Evolutionary conservation across 805 yeast species (phyloP), one percentile per base, ranked within the genome.

Genomic region (Schwanniomyces sp.): DNA sequence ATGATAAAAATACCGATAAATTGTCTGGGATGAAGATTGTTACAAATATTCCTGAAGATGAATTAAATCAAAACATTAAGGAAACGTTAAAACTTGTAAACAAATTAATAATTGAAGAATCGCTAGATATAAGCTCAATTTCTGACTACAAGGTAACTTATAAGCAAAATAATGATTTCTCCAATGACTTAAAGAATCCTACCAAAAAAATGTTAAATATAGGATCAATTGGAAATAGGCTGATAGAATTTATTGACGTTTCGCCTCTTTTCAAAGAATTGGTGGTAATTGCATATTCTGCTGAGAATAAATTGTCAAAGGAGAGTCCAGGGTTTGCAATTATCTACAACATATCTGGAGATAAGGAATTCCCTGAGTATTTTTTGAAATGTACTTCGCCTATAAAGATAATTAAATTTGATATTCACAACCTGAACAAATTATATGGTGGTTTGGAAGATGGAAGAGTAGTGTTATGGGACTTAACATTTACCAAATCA

Each of bases 401-500:
- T 12, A 67, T 81, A 5, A 50, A 69, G 1, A 49, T 55, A 6
- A 67, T 76, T 8, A 68, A 66, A 46, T 79, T 81, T 49, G 75
- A 78, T 27, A 56, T 56, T 9, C 51, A 59, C 12, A 63, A 69
- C 18, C 59, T 76, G 1, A 64, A 68, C 42, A 66, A 72, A 43
- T 61, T 82, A 0, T 58, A 78, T 25, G 84, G 75, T 0, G 81
- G 85, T 0, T 69, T 80, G 5, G 56, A 57, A 14, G 76, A 76
- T 53, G 86, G 87, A 0, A 70, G 70, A 43, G 40, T 82, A 1
- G 74, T 72, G n/a, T 60, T 78, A 7, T 81, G 84, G 84, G 79
- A 80, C 52, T 51, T 75, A 21, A 21, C 41, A n/a, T 49, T 45
- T 14, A 39, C 26, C 38, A 46, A 51, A 12, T 34, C 52, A 8